These are phyloP conservation scores for Diaporthe nobilis DNA, from an alignment of 2,329 filamentous ascomycete species.

Conservation along the genomic window DNA sequence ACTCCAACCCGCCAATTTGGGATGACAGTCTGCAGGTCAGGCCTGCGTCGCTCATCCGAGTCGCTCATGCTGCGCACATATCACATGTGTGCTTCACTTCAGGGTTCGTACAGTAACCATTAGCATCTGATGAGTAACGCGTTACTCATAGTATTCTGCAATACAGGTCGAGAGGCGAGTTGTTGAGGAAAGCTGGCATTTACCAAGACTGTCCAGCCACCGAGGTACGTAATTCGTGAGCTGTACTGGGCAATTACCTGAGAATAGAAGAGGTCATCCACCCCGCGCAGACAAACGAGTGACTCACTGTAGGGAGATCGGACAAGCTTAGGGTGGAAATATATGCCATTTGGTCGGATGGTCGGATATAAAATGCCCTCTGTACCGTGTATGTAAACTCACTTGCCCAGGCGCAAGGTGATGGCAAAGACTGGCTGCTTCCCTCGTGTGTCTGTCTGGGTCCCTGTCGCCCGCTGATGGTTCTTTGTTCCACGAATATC, in stretches of 20 bases:
- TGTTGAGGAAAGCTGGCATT: not conserved
- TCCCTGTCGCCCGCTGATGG: not conserved
- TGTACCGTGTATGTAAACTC: too few relatives aligned
- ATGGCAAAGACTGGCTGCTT: not conserved
- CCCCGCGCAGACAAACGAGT: not conserved
- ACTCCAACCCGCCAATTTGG: constrained; percentile 25
- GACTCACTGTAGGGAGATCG: not conserved
- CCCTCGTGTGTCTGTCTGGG: not conserved
- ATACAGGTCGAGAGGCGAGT: not conserved
- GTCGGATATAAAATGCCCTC: not conserved
- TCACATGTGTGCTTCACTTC: not conserved
- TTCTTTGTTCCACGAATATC: constrained; percentile 9
- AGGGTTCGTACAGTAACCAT: not conserved
- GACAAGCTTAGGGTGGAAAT: not conserved
- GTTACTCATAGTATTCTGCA: not conserved
- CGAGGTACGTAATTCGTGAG: constrained; percentile 6
- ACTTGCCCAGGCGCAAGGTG: too few relatives aligned
- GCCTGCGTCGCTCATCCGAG: not conserved
- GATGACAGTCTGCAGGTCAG: constrained; percentile 22
- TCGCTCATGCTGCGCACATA: not conserved
- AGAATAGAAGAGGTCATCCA: too few relatives aligned
- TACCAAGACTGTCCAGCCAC: not conserved
- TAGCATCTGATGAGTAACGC: not conserved
- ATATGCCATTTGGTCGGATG: not conserved
- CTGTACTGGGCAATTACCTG: not conserved